These are phyloP conservation scores for Cadophora sp. DNA, from an alignment of 2,329 filamentous ascomycete species.

Conservation along the genomic window DNA sequence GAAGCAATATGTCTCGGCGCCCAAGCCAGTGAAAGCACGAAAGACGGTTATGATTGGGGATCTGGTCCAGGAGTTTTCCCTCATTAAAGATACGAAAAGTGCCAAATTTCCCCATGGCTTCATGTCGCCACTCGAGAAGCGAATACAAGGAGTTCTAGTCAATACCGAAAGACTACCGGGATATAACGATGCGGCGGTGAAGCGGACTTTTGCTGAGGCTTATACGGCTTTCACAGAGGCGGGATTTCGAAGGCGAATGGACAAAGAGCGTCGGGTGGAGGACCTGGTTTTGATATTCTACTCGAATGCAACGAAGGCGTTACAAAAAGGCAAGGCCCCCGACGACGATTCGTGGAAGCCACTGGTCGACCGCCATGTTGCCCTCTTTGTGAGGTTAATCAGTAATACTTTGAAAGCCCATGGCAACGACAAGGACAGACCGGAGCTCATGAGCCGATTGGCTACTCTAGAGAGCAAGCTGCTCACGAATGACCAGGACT, in stretches of 20 bases:
- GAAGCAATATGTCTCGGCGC: conserved; percentile 79
- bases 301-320: conserved; percentile 89
- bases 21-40: conserved; percentile 64
- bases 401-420: conserved; percentile 81
- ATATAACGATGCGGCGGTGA: conserved; percentile 88
- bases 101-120: conserved; percentile 75
- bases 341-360: conserved; percentile 91
- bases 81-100: conserved; percentile 70
- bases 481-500: conserved; percentile 89
- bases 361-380: conserved; percentile 92
- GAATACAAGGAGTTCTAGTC: conserved; percentile 57
- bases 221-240: conserved; percentile 92
- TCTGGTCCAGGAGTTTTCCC: conserved; percentile 84
- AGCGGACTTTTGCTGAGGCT: conserved; percentile 92
- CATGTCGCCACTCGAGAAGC: conserved; percentile 66
- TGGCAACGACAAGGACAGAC: conserved; percentile 83
- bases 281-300: conserved; percentile 96
- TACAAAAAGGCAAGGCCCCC: conserved; percentile 76
- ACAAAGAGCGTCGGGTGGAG: conserved; percentile 92
- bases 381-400: conserved; percentile 89
- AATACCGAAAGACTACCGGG: conserved; percentile 86
- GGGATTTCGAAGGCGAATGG: conserved; percentile 86
- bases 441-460: conserved; percentile 82
- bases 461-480: conserved; percentile 90
- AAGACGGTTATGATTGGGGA: conserved; percentile 80